These are phyloP conservation scores for Phallus indusiatus DNA, from an alignment of 768 basidiomycete species.

Conservation along the genomic window DNA sequence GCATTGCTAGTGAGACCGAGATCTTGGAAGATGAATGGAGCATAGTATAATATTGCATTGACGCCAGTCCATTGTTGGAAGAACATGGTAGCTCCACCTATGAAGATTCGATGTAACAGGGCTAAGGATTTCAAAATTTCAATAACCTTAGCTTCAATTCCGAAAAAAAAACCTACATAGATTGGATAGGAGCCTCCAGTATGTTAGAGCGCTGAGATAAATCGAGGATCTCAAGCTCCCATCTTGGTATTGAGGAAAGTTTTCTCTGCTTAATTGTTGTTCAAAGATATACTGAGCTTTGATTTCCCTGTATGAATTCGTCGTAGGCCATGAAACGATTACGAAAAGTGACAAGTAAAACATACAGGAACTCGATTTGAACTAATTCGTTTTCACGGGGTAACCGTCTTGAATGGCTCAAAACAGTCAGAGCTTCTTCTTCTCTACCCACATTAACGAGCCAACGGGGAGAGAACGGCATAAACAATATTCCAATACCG, in stretches of 20 bases:
- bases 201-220: conserved; percentile 51
- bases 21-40: conserved; percentile 54
- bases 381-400: conserved; percentile 54
- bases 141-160: not conserved
- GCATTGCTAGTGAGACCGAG: conserved; percentile 57
- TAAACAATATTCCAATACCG: conserved; percentile 59
- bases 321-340: too few species aligned
- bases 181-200: conserved; percentile 49
- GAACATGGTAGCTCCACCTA: conserved; percentile 58
- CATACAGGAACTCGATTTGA: conserved; percentile 65
- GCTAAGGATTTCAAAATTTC: conserved; percentile 25
- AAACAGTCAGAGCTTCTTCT: conserved; percentile 58
- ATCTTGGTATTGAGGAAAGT: conserved; percentile 59
- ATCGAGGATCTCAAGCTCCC: conserved; percentile 46
- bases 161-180: conserved; percentile 24
- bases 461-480: conserved; percentile 78
- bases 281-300: conserved; percentile 69
- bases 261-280: conserved; percentile 45
- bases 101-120: conserved; percentile 51
- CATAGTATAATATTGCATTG: conserved; percentile 57
- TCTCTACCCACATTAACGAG: conserved; percentile 70
- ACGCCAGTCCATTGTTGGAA: conserved; percentile 44
- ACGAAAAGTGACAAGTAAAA: too few species aligned
- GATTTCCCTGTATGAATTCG: conserved; percentile 42
- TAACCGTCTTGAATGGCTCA: conserved; percentile 49